Conservation (phyloP, 345 rosid species). For the Barbarea vulgaris region DNA sequence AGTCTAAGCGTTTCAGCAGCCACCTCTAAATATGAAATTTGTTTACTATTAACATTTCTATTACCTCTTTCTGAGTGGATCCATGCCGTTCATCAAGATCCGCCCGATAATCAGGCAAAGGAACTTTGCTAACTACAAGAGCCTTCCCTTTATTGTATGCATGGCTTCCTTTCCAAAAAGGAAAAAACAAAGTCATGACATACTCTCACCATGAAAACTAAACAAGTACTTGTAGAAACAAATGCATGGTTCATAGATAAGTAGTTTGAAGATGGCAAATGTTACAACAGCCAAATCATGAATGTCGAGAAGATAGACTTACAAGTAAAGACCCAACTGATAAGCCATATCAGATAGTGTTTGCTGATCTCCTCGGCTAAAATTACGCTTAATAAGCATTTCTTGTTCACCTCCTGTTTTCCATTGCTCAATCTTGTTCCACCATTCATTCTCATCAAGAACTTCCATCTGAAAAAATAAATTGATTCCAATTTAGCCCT, state of each 20-base stretch:
- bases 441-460: constrained; percentile 82
- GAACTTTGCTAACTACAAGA: constrained; percentile 92
- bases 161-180: constrained; percentile 74
- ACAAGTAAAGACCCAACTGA: constrained; percentile 83
- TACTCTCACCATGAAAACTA: constrained; percentile 12
- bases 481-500: constrained; percentile 8
- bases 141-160: constrained; percentile 88
- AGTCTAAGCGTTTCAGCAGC: constrained; percentile 6
- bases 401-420: constrained; percentile 70
- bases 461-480: constrained; percentile 66
- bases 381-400: constrained; percentile 69
- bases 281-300: neutral
- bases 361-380: constrained; percentile 74
- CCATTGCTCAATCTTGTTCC: constrained; percentile 80
- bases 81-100: constrained; percentile 97
- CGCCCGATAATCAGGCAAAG: constrained; percentile 83
- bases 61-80: constrained; percentile 84
- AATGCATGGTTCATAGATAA: neutral
- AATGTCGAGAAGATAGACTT: constrained; percentile 41
- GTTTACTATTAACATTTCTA: neutral
- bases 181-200: constrained; percentile 16
- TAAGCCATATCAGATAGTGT: constrained; percentile 69
- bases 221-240: neutral
- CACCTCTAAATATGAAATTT: neutral
- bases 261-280: neutral